A percentile compares a stretch with the other conserved stretches of the same genome.
These are phyloP conservation scores for Lepidium didymum DNA, from an alignment of 345 rosid genomes.

Conservation along the genomic window DNA sequence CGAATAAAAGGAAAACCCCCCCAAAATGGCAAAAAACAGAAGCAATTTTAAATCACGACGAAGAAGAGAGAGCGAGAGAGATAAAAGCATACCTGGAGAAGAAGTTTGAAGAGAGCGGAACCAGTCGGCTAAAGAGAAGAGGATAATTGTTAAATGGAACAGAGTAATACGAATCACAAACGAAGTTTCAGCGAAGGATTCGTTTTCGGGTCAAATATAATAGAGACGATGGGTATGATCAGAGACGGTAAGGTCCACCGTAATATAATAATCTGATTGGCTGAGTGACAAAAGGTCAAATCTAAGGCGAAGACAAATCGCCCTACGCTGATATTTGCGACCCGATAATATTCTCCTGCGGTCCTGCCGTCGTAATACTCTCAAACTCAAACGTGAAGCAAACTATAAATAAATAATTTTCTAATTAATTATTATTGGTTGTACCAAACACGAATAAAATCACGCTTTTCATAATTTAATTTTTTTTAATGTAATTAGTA, in stretches of 20 bases:
- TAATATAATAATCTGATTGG: conserved; percentile 1
- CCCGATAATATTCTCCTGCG: conserved; percentile 10
- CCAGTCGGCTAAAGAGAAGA: conserved; percentile 1
- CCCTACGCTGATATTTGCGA: conserved; percentile 5
- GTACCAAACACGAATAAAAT: conserved; percentile 7
- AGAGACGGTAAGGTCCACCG: conserved; percentile 3
- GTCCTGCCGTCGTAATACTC: conserved; percentile 12
- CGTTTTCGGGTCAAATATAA: conserved; percentile 22
- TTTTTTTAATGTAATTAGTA: background rate
- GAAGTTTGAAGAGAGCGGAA: background rate
- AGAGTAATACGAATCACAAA: conserved; percentile 24
- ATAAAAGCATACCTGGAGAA: conserved; percentile 8
- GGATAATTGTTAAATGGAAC: conserved; percentile 21
- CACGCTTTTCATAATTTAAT: background rate
- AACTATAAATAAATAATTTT: background rate
- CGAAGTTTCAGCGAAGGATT: conserved; percentile 8
- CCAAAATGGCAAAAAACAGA: background rate
- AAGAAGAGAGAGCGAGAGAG: background rate
- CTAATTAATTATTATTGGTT: background rate
- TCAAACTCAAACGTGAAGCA: conserved; percentile 18
- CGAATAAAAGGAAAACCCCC: too few relatives aligned
- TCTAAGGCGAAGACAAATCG: conserved; percentile 14
- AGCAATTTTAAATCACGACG: background rate
- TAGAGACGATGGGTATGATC: background rate
- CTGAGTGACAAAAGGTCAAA: background rate